A percentile compares a stretch with the other conserved stretches of the same genome.
phyloP scores from a whole-genome alignment of 2,329 filamentous ascomycete species.

The Hymenoscyphus albidus region DNA sequence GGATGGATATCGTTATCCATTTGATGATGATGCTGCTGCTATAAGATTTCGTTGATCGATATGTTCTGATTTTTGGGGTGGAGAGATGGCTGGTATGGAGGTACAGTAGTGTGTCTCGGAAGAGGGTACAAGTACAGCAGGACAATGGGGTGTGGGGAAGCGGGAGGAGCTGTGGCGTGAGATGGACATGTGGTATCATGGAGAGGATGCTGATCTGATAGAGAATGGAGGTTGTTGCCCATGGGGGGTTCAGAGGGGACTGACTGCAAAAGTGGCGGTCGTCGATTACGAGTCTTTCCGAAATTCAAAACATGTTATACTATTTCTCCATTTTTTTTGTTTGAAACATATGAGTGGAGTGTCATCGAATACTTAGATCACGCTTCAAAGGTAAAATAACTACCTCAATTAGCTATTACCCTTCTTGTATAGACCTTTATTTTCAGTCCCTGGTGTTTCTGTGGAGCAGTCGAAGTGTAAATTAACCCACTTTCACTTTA shows the following conservation, averaged over 20 bases:
- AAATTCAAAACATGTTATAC: too few relatives aligned
- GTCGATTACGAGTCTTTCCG: too few relatives aligned
- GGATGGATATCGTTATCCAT: background rate
- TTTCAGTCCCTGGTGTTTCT: too few relatives aligned
- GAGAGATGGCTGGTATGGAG: background rate
- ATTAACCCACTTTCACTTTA: too few relatives aligned
- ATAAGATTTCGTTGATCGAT: background rate
- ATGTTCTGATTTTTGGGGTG: background rate
- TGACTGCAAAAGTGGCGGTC: too few relatives aligned
- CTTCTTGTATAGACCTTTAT: too few relatives aligned
- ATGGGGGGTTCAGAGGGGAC: background rate
- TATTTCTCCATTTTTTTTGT: too few relatives aligned
- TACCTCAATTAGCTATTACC: too few relatives aligned
- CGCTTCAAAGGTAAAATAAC: too few relatives aligned
- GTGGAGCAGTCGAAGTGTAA: too few relatives aligned
- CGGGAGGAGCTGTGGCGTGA: background rate
- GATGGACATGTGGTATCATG: background rate
- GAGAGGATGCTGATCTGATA: background rate
- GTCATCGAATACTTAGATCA: too few relatives aligned
- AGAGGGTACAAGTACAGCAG: background rate
- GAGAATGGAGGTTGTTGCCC: background rate
- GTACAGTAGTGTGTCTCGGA: background rate
- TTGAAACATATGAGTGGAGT: too few relatives aligned
- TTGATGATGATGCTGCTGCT: background rate
- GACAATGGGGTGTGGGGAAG: background rate